These are phyloP conservation scores for Lagenaria siceraria DNA, from an alignment of 306 rosid genomes.

Conservation along the genomic window DNA sequence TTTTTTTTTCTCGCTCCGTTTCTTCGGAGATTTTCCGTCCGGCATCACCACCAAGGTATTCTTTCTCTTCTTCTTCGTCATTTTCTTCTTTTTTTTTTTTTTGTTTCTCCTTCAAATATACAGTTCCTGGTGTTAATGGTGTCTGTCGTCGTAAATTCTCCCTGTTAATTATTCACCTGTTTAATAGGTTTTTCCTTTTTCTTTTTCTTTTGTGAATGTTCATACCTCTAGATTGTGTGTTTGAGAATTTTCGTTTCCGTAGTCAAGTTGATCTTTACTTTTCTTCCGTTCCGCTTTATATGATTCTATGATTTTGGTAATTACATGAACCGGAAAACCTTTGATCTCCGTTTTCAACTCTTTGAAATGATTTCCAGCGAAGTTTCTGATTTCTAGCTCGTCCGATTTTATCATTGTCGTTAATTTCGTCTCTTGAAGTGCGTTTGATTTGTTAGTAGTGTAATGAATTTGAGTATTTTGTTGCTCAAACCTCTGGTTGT, in stretches of 20 bases:
- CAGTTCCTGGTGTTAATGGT: background rate
- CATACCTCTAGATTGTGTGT: too few species aligned
- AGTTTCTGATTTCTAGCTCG: background rate
- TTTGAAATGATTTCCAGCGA: background rate
- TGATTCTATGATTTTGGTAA: background rate
- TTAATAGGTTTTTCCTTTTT: background rate
- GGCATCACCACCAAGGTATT: background rate
- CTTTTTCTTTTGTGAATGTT: background rate
- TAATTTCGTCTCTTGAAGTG: background rate
- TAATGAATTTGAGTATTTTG: background rate
- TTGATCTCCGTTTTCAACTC: background rate
- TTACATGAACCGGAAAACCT: background rate
- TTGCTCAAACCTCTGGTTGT: background rate
- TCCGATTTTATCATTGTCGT: background rate
- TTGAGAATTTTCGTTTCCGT: too few species aligned
- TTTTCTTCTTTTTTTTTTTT: background rate
- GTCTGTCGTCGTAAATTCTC: background rate
- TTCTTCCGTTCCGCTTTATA: background rate
- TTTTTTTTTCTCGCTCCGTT: background rate
- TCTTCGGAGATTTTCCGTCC: conserved; percentile 4
- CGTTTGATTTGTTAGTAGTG: background rate
- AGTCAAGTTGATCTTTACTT: too few species aligned
- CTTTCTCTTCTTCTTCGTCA: background rate
- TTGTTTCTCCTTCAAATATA: background rate
- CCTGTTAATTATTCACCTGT: background rate